phyloP scores from a whole-genome alignment of 2,329 filamentous ascomycete species.

The Aspergillus brasiliensis region DNA sequence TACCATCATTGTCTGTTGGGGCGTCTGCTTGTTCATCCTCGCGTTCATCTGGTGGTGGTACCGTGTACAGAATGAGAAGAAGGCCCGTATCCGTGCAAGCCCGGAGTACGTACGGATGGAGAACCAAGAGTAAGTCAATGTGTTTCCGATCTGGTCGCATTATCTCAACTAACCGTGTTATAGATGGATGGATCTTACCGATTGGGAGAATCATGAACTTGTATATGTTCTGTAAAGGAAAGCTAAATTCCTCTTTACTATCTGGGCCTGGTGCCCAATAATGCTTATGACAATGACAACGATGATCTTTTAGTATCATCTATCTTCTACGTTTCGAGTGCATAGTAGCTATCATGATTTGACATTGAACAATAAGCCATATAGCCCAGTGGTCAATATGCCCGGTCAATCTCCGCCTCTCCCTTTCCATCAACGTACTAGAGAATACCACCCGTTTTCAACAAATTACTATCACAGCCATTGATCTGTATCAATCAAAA shows the following conservation, averaged over 20 bases:
- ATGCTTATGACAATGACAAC: background rate
- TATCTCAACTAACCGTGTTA: conserved; percentile 4
- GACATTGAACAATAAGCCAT: too few species aligned
- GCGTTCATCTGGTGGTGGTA: conserved; percentile 67
- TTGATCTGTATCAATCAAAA: too few species aligned
- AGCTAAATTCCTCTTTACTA: background rate
- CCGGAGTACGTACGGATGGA: conserved; percentile 63
- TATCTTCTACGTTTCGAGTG: background rate
- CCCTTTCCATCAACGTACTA: too few species aligned
- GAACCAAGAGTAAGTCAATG: conserved; percentile 62
- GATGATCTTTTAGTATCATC: background rate
- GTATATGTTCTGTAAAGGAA: conserved; percentile 52
- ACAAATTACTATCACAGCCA: too few species aligned
- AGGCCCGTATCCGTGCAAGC: conserved; percentile 54
- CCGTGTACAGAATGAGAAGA: conserved; percentile 60
- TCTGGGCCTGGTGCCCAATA: background rate
- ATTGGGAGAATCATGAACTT: conserved; percentile 67
- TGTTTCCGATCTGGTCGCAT: background rate
- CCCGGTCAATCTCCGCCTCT: too few species aligned
- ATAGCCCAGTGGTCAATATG: too few species aligned
- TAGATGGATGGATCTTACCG: conserved; percentile 63
- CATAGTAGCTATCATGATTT: background rate
- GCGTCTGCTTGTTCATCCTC: conserved; percentile 56
- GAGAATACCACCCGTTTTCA: too few species aligned
- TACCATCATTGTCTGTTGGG: conserved; percentile 63